Conservation (phyloP, 2,329 filamentous ascomycete species). For the Myriosclerotinia scirpicola region DNA sequence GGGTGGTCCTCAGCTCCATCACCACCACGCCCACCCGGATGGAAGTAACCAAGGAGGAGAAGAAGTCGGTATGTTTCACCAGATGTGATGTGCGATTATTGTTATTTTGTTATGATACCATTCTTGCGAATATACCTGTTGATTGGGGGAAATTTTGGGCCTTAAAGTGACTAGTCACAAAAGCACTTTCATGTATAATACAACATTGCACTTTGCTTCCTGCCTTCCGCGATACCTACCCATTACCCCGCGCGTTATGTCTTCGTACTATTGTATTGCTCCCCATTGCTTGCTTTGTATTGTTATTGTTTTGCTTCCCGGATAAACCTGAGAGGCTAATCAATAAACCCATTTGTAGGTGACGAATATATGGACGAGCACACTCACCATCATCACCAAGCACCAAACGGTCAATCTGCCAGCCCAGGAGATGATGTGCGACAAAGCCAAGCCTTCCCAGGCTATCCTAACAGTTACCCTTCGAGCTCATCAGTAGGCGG, state of each 20-base stretch:
- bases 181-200: constrained; percentile 42
- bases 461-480: constrained; percentile 65
- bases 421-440: constrained; percentile 65
- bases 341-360: constrained; percentile 46
- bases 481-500: constrained; percentile 55
- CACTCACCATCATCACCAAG: constrained; percentile 66
- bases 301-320: constrained; percentile 33
- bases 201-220: constrained; percentile 40
- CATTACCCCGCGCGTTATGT: constrained; percentile 36
- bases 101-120: constrained; percentile 40
- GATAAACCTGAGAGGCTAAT: constrained; percentile 40
- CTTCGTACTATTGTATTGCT: constrained; percentile 36
- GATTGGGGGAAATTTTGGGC: constrained; percentile 28
- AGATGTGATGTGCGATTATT: constrained; percentile 60
- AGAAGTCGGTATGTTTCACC: constrained; percentile 93
- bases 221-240: constrained; percentile 35
- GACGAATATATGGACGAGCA: constrained; percentile 63
- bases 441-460: constrained; percentile 71
- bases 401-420: constrained; percentile 54
- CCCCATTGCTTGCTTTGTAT: constrained; percentile 27
- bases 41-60: constrained; percentile 67
- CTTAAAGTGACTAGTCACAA: constrained; percentile 28
- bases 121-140: constrained; percentile 37
- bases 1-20: constrained; percentile 60
- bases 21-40: constrained; percentile 73